Evolutionary conservation across 306 rosid genomes (phyloP).

Genomic region (Coriaria nepalensis): DNA sequence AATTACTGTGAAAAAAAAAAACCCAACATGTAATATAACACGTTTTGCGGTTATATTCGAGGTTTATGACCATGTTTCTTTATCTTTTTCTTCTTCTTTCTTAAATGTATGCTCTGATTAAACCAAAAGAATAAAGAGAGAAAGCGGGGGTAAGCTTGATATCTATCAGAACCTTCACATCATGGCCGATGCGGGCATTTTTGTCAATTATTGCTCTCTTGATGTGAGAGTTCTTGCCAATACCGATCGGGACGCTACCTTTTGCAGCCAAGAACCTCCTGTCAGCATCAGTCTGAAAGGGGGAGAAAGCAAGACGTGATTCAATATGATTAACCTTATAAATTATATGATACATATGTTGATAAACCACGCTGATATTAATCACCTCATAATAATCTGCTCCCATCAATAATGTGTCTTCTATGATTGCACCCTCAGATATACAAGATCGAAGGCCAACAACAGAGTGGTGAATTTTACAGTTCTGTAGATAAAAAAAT

Average conservation of each 20-base stretch:
- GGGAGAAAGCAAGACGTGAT: conserved; percentile 14
- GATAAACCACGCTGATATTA: not conserved
- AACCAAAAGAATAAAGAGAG: not conserved
- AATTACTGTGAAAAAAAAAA: no score
- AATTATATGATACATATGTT: not conserved
- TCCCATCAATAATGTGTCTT: conserved; percentile 90
- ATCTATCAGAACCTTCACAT: conserved; percentile 49
- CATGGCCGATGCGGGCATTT: conserved; percentile 89
- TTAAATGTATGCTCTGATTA: not conserved
- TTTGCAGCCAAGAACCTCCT: conserved; percentile 70
- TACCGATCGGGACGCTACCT: conserved; percentile 89
- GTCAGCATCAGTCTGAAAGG: conserved; percentile 64
- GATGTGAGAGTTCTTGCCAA: conserved; percentile 78
- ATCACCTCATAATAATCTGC: conserved; percentile 97
- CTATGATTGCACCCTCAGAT: conserved; percentile 92
- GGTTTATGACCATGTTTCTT: no score
- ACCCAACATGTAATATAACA: no score
- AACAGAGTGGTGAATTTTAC: conserved; percentile 92
- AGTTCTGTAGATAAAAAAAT: conserved; percentile 42
- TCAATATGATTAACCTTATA: conserved; percentile 1
- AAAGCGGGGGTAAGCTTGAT: not conserved
- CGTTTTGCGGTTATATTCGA: no score
- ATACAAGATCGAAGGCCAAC: conserved; percentile 92
- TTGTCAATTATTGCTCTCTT: conserved; percentile 95
- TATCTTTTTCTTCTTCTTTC: no score